These are phyloP conservation scores for Caloboletus inedulis DNA, from an alignment of 1,284 basidiomycete genomes.

Conservation along the genomic window DNA sequence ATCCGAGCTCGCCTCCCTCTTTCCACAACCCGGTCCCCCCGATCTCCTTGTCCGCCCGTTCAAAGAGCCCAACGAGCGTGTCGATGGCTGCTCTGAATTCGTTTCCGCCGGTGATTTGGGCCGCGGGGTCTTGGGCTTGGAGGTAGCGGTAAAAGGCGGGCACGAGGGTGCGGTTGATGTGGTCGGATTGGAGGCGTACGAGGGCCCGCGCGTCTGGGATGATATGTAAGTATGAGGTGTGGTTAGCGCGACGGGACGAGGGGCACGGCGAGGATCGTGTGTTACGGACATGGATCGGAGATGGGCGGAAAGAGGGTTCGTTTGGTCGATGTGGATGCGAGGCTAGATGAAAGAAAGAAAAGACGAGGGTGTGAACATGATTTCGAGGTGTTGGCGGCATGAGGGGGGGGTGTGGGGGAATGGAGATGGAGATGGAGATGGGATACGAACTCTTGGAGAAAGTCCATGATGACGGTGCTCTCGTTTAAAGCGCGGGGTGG, in stretches of 20 bases:
- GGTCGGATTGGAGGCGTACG: conserved; percentile 66
- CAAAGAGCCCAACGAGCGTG: conserved; percentile 54
- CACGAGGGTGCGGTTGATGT: conserved; percentile 60
- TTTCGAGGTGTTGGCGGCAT: not conserved
- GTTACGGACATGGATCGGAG: conserved; percentile 56
- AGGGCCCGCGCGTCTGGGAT: conserved; percentile 56
- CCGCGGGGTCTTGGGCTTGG: conserved; percentile 64
- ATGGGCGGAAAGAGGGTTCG: conserved; percentile 55
- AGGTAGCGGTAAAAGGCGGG: conserved; percentile 78
- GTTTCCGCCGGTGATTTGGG: conserved; percentile 54
- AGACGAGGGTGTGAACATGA: not conserved
- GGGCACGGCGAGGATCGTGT: not conserved
- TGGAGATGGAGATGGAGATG: not conserved
- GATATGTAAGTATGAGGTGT: no score
- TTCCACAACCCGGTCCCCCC: conserved; percentile 54
- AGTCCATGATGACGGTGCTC: conserved; percentile 72
- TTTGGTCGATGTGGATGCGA: conserved; percentile 44
- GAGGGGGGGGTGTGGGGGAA: no score
- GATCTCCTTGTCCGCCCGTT: conserved; percentile 51
- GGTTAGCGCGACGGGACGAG: not conserved
- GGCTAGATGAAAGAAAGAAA: conserved; percentile 30
- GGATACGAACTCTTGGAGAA: conserved; percentile 57
- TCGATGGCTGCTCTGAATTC: conserved; percentile 59
- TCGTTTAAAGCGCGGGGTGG: conserved; percentile 63
- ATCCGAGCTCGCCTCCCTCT: conserved; percentile 53